Base-by-base conservation (phyloP, 2,329 filamentous ascomycete species). In the Tolypocladium ovalisporum region DNA sequence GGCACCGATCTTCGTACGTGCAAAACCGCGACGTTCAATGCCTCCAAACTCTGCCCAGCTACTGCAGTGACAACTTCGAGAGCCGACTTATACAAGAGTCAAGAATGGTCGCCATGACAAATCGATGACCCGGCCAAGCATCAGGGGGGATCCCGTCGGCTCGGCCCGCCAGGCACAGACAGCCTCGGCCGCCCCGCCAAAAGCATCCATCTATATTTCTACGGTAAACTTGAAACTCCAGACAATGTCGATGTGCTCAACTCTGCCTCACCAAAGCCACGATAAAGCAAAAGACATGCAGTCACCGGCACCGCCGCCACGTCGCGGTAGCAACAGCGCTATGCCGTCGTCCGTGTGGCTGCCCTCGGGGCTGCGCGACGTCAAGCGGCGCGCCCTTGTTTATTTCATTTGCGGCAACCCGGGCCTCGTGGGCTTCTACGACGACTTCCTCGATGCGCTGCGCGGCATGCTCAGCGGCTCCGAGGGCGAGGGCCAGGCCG, bases 371-470 rank as follows among this genome's bases (percentile, higher is more conserved):
- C 59, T 59, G 32, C 61, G 62, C 24, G 53, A 55, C 10, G 57
- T 62, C 52, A 57, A 59, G 22, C 60, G 61, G 17, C 72, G 66
- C 59, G 73, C 71, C 59, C 79, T 91, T 54, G 73, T 92, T 62
- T 90, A 84, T 73, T 87, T 89, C 70, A 78, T 93, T 44, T 82
- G 86, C 34, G 89, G 89, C 24, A 93, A 93, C 62, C 89, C 89
- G 6, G 89, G 89, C 6, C 76, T 90, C 22, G 80, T 91, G 54
- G 81, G 79, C 57, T 93, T 89, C 76, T 93, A 93, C 70, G 74
- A 73, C 58, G 77, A 81, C 40, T 93, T 90, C 69, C 75, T 91
- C 13, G 74, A 74, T 0, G 74, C 78, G 17, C 72, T 91, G 2
- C 76, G 83, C 52, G 67, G 71, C 0, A 71, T 83, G 15, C 72